Conservation (phyloP, 2,329 filamentous ascomycete species). For the Xylariaceae sp. region DNA sequence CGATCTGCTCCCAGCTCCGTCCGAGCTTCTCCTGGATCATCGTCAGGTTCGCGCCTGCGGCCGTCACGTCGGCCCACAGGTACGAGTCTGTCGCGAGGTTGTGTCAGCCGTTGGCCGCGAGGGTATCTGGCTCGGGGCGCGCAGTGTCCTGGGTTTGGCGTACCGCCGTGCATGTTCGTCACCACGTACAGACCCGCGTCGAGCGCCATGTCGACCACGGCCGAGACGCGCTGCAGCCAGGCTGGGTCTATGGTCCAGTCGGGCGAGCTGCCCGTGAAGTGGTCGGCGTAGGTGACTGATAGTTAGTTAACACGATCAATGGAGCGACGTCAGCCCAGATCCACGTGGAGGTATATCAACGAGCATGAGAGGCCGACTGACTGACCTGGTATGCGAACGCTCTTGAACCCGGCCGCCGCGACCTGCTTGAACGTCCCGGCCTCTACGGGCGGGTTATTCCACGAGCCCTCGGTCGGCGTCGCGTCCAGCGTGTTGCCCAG, state of each 20-base stretch:
- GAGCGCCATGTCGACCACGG: constrained; percentile 49
- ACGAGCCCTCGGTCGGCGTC: constrained; percentile 46
- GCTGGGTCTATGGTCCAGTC: constrained; percentile 44
- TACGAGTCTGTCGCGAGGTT: constrained; percentile 36
- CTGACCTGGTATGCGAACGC: constrained; percentile 45
- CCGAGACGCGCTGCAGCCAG: constrained; percentile 50
- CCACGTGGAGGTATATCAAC: too few species aligned
- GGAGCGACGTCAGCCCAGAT: too few species aligned
- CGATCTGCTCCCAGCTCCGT: constrained; percentile 51
- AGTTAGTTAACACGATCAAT: too few species aligned
- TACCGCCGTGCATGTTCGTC: constrained; percentile 49
- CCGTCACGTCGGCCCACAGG: constrained; percentile 48
- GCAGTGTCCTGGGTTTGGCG: neutral
- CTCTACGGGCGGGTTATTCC: constrained; percentile 48
- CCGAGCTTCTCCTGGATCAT: constrained; percentile 50
- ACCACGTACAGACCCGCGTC: constrained; percentile 43
- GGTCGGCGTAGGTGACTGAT: constrained; percentile 53
- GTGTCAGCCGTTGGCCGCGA: neutral
- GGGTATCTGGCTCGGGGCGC: neutral
- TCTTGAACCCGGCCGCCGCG: constrained; percentile 48
- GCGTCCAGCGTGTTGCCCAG: constrained; percentile 54
- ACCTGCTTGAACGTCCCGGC: constrained; percentile 42
- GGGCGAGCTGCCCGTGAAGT: constrained; percentile 43
- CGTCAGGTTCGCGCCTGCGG: constrained; percentile 36
- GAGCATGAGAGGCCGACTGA: too few species aligned